Evolutionary conservation across 441 rosid genomes (phyloP).

Genomic region (Arabidopsis hybrid): DNA sequence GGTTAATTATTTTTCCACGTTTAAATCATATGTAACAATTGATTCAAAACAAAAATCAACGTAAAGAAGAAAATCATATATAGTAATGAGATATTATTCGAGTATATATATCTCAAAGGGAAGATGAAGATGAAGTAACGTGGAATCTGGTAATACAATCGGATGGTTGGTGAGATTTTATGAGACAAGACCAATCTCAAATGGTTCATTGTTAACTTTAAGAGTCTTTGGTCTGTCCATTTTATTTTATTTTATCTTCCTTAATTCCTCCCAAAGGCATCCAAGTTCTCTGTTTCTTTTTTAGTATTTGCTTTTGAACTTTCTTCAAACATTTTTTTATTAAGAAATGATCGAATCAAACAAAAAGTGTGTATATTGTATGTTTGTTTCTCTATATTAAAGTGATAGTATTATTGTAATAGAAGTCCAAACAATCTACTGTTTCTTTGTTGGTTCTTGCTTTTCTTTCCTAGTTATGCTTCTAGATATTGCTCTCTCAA

Average conservation of each 20-base stretch:
- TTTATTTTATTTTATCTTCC: conserved; percentile 8
- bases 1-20: conserved; percentile 7
- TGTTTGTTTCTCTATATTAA: conserved; percentile 21
- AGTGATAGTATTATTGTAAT: not conserved
- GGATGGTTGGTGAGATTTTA: conserved; percentile 26
- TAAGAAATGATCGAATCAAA: conserved; percentile 38
- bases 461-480: conserved; percentile 29
- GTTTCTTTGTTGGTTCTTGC: conserved; percentile 23
- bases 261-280: conserved; percentile 31
- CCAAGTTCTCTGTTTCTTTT: conserved; percentile 39
- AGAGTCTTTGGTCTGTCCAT: conserved; percentile 33
- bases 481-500: conserved; percentile 2
- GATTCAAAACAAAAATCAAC: not conserved
- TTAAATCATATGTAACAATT: conserved; percentile 10
- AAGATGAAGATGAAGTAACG: conserved; percentile 33
- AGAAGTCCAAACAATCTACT: conserved; percentile 21
- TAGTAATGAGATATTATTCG: conserved; percentile 33
- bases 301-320: conserved; percentile 25
- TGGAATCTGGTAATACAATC: conserved; percentile 32
- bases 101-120: not conserved
- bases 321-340: conserved; percentile 13
- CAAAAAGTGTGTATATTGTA: conserved; percentile 26
- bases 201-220: conserved; percentile 7
- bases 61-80: conserved; percentile 17
- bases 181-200: conserved; percentile 28